These are phyloP conservation scores for Corynespora cassiicola DNA, from an alignment of 2,329 filamentous ascomycete genomes.

Conservation along the genomic window DNA sequence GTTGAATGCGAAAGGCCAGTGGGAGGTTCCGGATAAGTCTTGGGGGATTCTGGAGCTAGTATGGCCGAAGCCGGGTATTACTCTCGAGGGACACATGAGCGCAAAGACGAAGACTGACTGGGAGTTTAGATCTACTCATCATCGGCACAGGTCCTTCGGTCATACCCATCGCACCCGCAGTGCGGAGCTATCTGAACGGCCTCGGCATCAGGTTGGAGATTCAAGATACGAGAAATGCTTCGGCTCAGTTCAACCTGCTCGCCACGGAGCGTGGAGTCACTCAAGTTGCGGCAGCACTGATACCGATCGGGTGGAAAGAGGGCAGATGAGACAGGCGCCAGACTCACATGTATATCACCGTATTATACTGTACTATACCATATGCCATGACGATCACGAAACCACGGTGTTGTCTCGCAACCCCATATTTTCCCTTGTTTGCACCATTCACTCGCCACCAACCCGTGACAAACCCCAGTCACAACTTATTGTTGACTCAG, in stretches of 20 bases:
- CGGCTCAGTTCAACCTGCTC: conserved; percentile 91
- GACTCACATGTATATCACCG: no score
- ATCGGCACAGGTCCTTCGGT: conserved; percentile 83
- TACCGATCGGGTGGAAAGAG: conserved; percentile 84
- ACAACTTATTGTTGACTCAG: no score
- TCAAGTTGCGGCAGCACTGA: conserved; percentile 84
- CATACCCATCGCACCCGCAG: conserved; percentile 76
- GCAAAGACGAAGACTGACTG: conserved; percentile 23
- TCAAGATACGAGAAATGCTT: conserved; percentile 90
- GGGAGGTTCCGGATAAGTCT: conserved; percentile 72
- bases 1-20: conserved; percentile 79
- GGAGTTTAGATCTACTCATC: conserved; percentile 75
- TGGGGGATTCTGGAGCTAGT: conserved; percentile 80
- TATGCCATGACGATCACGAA: neutral
- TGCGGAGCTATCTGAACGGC: conserved; percentile 73
- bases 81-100: neutral
- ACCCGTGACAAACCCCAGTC: no score
- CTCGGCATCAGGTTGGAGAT: conserved; percentile 88
- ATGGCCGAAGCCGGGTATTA: conserved; percentile 84
- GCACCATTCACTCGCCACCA: no score
- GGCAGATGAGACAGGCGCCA: conserved; percentile 19
- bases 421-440: no score
- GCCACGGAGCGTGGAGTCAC: conserved; percentile 90
- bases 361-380: neutral
- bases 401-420: no score